Evolutionary conservation across 305 asterid species (phyloP), one percentile per base, ranked within the genome.

Genomic region (Fraxinus paxiana): DNA sequence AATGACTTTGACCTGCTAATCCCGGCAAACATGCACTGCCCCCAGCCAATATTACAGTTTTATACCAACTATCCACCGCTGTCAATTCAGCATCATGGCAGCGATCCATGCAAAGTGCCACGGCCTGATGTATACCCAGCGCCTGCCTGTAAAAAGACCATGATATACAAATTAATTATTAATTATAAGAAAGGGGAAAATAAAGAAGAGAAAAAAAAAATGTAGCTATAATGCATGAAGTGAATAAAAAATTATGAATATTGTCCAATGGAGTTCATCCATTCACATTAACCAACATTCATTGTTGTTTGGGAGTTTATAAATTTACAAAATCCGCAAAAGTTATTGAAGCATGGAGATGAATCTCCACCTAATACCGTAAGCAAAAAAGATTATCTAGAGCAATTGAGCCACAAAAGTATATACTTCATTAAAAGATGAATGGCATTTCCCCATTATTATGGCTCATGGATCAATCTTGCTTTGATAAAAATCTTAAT

Each of bases 1-100:
- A 69, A 43, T 79, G 67, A 84, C 80, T 41, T 61, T 83, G 63
- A 94, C 99, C 98, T 91, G 97, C 92, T 87, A 96, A 89, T 85
- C 99, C 99, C n/a, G 98, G 97, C 88, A 96, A 90, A 81, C 98
- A 96, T 56, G 98, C 97, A 81, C 88, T 91, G 84, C 98, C 98
- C 12, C 99, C 99, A 0, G 97, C 82, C 86, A 96, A 83, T 6
- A 96, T 97, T 61, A 96, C 88, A 31, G 97, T 94, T 88, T 87
- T 94, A 87, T 89, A 94, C 99, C 99, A 96, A 75, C 83, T 84
- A 77, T 90, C 87, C 73, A 91, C 97, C 6, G 87, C 90, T 35
- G 90, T 85, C 85, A 92, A 84, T 85, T 92, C 99, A 67, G 97
- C 96, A 71, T 90, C 97, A 77, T 86, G 89, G 85, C 99, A 94